Evolutionary conservation across 1,284 basidiomycete genomes (phyloP).

Genomic region (Salmacisia buchloeana): DNA sequence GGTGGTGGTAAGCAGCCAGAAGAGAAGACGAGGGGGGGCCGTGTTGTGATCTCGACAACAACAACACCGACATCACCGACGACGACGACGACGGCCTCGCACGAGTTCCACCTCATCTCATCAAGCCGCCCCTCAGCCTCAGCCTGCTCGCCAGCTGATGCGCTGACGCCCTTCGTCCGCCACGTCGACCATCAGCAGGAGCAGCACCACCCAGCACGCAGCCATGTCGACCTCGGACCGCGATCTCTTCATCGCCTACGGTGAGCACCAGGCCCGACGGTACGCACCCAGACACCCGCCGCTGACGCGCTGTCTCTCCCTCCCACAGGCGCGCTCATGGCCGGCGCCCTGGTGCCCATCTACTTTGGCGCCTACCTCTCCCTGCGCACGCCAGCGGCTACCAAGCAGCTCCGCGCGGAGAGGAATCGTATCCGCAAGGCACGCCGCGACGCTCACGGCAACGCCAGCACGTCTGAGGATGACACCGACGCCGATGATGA

Average conservation of each 20-base stretch:
- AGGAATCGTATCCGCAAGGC: slow-evolving; percentile 23
- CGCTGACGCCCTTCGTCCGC: too few species aligned
- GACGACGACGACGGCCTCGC: too few species aligned
- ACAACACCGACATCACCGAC: too few species aligned
- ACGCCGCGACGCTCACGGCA: slow-evolving; percentile 6
- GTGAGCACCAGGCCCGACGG: not conserved
- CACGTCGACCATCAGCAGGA: too few species aligned
- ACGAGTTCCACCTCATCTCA: not conserved
- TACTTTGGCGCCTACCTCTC: slow-evolving; percentile 40
- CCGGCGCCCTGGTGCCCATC: slow-evolving; percentile 35
- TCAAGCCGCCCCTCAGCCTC: not conserved
- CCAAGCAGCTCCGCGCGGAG: slow-evolving; percentile 20
- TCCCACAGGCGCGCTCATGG: slow-evolving; percentile 26
- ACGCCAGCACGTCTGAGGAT: slow-evolving; percentile 14
- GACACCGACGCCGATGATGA: slow-evolving; percentile 29
- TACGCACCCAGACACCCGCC: not conserved
- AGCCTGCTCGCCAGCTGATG: too few species aligned
- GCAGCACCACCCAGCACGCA: too few species aligned
- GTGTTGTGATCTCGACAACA: too few species aligned
- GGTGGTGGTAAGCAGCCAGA: too few species aligned
- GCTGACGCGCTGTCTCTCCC: not conserved
- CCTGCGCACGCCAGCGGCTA: slow-evolving; percentile 40
- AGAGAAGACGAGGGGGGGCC: not conserved
- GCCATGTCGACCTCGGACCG: slow-evolving; percentile 16
- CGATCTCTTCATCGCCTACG: slow-evolving; percentile 37